Conservation (phyloP, 345 rosid species). For the Sonneratia alba region DNA sequence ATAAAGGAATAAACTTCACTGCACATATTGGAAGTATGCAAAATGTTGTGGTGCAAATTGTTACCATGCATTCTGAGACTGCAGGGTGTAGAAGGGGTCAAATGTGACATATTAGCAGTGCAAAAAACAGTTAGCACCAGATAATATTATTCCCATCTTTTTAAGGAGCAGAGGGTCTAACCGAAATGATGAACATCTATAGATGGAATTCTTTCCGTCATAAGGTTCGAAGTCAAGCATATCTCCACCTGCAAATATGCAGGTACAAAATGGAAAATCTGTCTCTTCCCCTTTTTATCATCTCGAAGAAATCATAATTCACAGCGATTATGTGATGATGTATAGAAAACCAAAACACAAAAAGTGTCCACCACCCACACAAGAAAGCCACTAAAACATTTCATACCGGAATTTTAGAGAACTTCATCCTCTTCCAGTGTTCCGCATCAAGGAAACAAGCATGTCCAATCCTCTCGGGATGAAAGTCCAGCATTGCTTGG, state of each 20-base stretch:
- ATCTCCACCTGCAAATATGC: slow-evolving; percentile 75
- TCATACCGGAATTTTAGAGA: slow-evolving; percentile 57
- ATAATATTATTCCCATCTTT: background rate
- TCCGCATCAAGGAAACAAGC: slow-evolving; percentile 62
- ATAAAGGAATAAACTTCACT: no score
- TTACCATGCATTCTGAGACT: no score
- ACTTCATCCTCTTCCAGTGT: slow-evolving; percentile 57
- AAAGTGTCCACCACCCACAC: background rate
- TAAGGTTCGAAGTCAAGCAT: slow-evolving; percentile 86
- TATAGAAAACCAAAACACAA: background rate
- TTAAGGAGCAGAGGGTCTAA: slow-evolving; percentile 20
- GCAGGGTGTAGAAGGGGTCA: background rate
- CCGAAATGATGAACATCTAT: slow-evolving; percentile 86
- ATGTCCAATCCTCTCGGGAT: slow-evolving; percentile 82
- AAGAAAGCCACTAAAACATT: background rate
- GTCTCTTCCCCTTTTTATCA: background rate
- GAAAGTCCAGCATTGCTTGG: slow-evolving; percentile 74
- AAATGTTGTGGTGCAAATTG: no score
- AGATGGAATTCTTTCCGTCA: slow-evolving; percentile 71
- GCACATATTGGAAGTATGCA: no score
- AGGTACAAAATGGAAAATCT: slow-evolving; percentile 4
- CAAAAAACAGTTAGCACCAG: background rate
- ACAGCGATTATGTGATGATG: background rate
- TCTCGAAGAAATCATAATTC: background rate
- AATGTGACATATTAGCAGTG: background rate